A percentile compares a stretch with the other conserved stretches of the same genome.
These are phyloP conservation scores for Chimonanthus salicifolius DNA, from an alignment of 164 flowering plant genomes.

Conservation along the genomic window DNA sequence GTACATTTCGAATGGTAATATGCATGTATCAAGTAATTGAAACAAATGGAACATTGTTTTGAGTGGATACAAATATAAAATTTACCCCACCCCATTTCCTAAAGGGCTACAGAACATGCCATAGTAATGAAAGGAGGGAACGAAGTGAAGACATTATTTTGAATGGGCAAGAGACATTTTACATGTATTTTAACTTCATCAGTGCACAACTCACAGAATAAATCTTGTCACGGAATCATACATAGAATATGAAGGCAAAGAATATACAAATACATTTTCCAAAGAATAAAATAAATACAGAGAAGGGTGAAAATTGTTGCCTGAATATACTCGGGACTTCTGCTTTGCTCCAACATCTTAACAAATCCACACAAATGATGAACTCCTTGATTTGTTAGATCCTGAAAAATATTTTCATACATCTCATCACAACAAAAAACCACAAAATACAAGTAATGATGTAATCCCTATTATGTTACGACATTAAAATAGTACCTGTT, in stretches of 20 bases:
- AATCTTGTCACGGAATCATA: too few relatives aligned
- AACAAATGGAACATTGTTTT: not conserved
- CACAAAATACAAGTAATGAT: not conserved
- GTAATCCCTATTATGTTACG: not conserved
- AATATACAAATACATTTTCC: too few relatives aligned
- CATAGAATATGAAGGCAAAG: not conserved
- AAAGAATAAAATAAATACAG: not conserved
- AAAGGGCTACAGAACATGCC: not conserved
- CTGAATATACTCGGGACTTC: conserved; percentile 34
- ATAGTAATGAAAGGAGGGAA: not conserved
- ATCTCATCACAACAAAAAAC: not conserved
- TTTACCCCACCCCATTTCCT: not conserved
- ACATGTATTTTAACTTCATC: too few relatives aligned
- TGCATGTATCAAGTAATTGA: not conserved
- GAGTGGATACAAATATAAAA: not conserved
- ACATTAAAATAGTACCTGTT: conserved; percentile 44
- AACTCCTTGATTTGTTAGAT: conserved; percentile 44
- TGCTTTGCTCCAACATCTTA: conserved; percentile 24
- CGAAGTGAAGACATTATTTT: not conserved
- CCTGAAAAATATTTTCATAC: conserved; percentile 25
- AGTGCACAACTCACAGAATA: too few relatives aligned
- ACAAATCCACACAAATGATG: conserved; percentile 32
- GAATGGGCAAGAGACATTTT: too few relatives aligned
- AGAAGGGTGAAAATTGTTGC: conserved; percentile 15
- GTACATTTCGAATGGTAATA: too few relatives aligned